These are phyloP conservation scores for Cutaneotrichosporon dermatis DNA, from an alignment of 1,284 basidiomycete species.

Conservation along the genomic window DNA sequence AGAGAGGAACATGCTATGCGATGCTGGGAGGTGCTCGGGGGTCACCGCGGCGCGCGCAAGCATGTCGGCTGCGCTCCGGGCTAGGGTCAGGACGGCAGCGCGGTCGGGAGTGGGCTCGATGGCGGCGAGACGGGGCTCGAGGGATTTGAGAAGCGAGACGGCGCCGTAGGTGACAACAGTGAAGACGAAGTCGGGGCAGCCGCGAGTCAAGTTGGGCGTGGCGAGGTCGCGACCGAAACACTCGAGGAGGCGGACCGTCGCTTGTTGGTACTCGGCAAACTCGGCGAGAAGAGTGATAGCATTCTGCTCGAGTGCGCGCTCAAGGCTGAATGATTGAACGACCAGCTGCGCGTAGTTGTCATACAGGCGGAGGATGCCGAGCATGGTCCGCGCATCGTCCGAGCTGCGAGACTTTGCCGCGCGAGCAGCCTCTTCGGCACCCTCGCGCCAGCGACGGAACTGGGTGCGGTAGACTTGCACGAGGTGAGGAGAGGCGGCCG, in stretches of 20 bases:
- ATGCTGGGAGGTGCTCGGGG: slow-evolving; percentile 25
- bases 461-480: slow-evolving; percentile 21
- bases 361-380: slow-evolving; percentile 26
- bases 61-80: slow-evolving; percentile 24
- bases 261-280: slow-evolving; percentile 29
- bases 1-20: slow-evolving; percentile 23
- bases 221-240: slow-evolving; percentile 24
- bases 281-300: slow-evolving; percentile 15
- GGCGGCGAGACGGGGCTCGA: slow-evolving; percentile 14
- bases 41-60: slow-evolving; percentile 26
- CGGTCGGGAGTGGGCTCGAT: slow-evolving; percentile 2
- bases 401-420: neutral
- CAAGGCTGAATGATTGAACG: slow-evolving; percentile 27
- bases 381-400: neutral
- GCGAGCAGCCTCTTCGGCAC: slow-evolving; percentile 2
- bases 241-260: slow-evolving; percentile 26
- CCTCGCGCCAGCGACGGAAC: slow-evolving; percentile 24
- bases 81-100: slow-evolving; percentile 7
- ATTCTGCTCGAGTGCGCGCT: slow-evolving; percentile 17
- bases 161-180: slow-evolving; percentile 34
- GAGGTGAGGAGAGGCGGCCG: slow-evolving; percentile 14
- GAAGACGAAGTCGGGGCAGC: slow-evolving; percentile 32
- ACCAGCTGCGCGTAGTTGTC: slow-evolving; percentile 30
- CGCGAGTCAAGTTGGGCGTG: slow-evolving; percentile 12
- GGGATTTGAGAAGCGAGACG: slow-evolving; percentile 25